Evolutionary conservation across 345 rosid genomes (phyloP).

Genomic region (Aurinia saxatilis): DNA sequence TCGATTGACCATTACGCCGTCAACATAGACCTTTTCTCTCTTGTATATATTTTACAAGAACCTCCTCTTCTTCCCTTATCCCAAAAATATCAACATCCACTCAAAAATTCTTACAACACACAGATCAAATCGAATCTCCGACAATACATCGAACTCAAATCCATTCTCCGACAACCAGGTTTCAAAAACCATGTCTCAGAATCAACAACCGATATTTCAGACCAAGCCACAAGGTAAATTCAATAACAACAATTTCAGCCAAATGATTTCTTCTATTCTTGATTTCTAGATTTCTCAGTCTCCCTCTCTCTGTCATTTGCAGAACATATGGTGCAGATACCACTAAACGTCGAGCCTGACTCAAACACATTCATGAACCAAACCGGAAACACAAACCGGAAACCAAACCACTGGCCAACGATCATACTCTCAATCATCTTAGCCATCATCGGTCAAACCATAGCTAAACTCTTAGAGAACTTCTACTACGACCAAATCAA

Average conservation of each 20-base stretch:
- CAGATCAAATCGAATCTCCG: no score
- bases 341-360: constrained; percentile 23
- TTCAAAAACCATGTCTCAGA: constrained; percentile 23
- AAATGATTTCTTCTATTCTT: background rate
- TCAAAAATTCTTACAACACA: no score
- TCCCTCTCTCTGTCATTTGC: background rate
- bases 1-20: constrained; percentile 21
- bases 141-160: background rate
- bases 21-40: background rate
- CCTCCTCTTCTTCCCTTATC: background rate
- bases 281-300: background rate
- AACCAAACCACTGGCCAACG: constrained; percentile 32
- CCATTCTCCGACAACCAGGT: background rate
- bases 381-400: constrained; percentile 12
- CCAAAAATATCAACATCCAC: background rate
- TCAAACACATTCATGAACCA: constrained; percentile 13
- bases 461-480: constrained; percentile 26
- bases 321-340: constrained; percentile 27
- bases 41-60: background rate
- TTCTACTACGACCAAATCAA: constrained; percentile 20
- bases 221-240: constrained; percentile 20
- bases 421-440: constrained; percentile 19
- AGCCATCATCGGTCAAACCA: constrained; percentile 19
- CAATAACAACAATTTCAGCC: background rate
- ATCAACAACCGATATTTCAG: constrained; percentile 17